Percentiles rank a stretch among this genome's conserved stretches.
These are phyloP conservation scores for Barnettozyma salicaria DNA, from an alignment of 805 yeast genomes.

Conservation along the genomic window DNA sequence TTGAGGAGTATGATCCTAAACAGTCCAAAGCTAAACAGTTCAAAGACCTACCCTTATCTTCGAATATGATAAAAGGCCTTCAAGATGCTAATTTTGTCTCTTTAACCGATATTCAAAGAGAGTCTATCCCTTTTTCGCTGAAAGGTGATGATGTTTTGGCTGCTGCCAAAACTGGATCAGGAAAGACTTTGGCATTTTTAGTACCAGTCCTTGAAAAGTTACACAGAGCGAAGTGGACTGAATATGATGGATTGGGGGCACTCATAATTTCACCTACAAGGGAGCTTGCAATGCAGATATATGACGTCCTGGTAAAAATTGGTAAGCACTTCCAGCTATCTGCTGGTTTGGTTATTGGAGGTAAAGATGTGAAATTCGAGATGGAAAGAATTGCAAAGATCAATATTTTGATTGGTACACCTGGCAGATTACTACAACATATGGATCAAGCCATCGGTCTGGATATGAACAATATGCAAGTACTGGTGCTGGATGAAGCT, in stretches of 20 bases:
- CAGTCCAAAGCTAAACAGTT: constrained; percentile 43
- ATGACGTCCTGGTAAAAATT: constrained; percentile 55
- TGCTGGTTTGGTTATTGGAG: constrained; percentile 62
- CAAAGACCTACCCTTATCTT: constrained; percentile 71
- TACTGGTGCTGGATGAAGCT: constrained; percentile 87
- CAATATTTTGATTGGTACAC: constrained; percentile 83
- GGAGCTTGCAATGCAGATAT: constrained; percentile 68
- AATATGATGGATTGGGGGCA: constrained; percentile 47
- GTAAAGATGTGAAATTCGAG: constrained; percentile 67
- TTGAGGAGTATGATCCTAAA: constrained; percentile 48
- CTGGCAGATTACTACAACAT: constrained; percentile 83
- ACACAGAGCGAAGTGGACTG: constrained; percentile 34
- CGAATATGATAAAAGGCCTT: constrained; percentile 61
- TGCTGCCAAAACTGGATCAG: constrained; percentile 96
- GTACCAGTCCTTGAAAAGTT: constrained; percentile 78
- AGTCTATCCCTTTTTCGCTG: constrained; percentile 68
- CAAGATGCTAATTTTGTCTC: constrained; percentile 71
- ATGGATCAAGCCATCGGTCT: constrained; percentile 55
- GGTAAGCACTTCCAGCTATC: constrained; percentile 54
- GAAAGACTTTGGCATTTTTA: constrained; percentile 85
- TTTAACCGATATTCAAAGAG: constrained; percentile 81
- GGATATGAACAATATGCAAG: constrained; percentile 58
- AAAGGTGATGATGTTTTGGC: constrained; percentile 89
- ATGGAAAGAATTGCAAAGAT: constrained; percentile 59
- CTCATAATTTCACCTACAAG: constrained; percentile 66